Conservation (phyloP, 208 protist genomes). For the Wallacemonas sp. region DNA sequence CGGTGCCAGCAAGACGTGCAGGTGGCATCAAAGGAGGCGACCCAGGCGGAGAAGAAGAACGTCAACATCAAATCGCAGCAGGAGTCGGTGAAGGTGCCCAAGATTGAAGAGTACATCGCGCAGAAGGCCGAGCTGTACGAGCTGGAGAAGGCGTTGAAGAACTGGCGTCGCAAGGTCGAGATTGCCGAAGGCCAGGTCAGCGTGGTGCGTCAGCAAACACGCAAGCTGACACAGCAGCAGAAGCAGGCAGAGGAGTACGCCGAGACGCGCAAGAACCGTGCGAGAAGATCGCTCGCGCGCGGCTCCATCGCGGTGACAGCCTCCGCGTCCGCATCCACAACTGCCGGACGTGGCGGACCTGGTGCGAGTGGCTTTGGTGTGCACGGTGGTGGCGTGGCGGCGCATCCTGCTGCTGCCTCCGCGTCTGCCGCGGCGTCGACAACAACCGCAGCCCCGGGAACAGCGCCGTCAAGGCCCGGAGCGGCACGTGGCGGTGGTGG, state of each 20-base stretch:
- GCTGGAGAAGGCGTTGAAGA: conserved; percentile 81
- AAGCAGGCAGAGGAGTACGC: conserved; percentile 40
- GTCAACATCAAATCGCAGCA: conserved; percentile 74
- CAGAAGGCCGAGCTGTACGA: conserved; percentile 93
- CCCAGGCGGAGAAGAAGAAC: conserved; percentile 73
- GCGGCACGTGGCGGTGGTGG: background rate
- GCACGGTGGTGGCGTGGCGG: background rate
- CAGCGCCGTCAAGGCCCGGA: background rate
- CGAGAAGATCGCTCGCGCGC: background rate
- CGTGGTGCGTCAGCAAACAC: conserved; percentile 65
- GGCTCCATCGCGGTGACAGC: too few relatives aligned
- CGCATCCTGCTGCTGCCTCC: background rate
- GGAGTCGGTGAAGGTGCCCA: conserved; percentile 89
- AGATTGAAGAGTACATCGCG: conserved; percentile 94
- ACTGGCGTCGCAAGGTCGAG: conserved; percentile 92
- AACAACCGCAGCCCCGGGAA: too few relatives aligned
- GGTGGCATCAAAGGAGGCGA: conserved; percentile 67
- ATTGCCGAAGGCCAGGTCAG: conserved; percentile 83
- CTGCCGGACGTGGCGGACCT: conserved; percentile 10
- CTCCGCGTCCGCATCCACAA: background rate
- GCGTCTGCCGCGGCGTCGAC: too few relatives aligned
- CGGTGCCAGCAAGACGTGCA: conserved; percentile 64
- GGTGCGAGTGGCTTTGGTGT: background rate
- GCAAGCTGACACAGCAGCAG: conserved; percentile 35
- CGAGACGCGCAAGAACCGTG: background rate